phyloP scores from a whole-genome alignment of 345 rosid species.

The Gossypium herbaceum region DNA sequence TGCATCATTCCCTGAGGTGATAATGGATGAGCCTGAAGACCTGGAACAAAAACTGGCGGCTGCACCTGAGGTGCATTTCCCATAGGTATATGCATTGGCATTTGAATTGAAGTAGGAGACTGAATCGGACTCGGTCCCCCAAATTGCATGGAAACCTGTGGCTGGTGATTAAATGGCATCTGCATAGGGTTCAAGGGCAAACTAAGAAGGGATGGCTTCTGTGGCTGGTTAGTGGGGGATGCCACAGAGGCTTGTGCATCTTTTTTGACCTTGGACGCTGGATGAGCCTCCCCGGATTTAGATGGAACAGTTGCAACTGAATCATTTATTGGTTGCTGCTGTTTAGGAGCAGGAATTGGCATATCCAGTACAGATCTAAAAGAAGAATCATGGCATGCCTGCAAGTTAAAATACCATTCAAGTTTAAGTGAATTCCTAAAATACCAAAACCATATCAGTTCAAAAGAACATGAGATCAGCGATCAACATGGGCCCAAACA shows the following conservation, averaged over 20 bases:
- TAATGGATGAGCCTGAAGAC: slow-evolving; percentile 67
- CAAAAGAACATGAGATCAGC: background rate
- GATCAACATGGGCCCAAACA: background rate
- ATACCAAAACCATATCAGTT: background rate
- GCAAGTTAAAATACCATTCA: slow-evolving; percentile 29
- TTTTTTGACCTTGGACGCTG: slow-evolving; percentile 43
- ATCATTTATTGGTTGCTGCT: slow-evolving; percentile 52
- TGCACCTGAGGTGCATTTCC: slow-evolving; percentile 65
- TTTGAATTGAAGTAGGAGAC: slow-evolving; percentile 64
- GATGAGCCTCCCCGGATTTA: slow-evolving; percentile 40
- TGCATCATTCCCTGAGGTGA: slow-evolving; percentile 81
- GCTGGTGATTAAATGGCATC: slow-evolving; percentile 65
- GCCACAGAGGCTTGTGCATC: slow-evolving; percentile 52
- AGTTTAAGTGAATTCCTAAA: slow-evolving; percentile 7
- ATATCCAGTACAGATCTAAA: slow-evolving; percentile 46
- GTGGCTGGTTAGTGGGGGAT: slow-evolving; percentile 43
- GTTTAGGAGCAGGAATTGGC: slow-evolving; percentile 60
- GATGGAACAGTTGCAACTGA: slow-evolving; percentile 37
- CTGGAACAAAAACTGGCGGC: slow-evolving; percentile 63
- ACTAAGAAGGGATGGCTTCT: slow-evolving; percentile 49
- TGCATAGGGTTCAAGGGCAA: slow-evolving; percentile 64
- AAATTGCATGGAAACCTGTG: slow-evolving; percentile 63
- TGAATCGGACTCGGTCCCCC: slow-evolving; percentile 68
- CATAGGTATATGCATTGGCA: slow-evolving; percentile 68
- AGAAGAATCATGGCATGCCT: slow-evolving; percentile 54